Percentiles rank a stretch among this genome's conserved stretches.
phyloP scores from a whole-genome alignment of 2,329 filamentous ascomycete genomes.

The Ceratocystis harringtonii region DNA sequence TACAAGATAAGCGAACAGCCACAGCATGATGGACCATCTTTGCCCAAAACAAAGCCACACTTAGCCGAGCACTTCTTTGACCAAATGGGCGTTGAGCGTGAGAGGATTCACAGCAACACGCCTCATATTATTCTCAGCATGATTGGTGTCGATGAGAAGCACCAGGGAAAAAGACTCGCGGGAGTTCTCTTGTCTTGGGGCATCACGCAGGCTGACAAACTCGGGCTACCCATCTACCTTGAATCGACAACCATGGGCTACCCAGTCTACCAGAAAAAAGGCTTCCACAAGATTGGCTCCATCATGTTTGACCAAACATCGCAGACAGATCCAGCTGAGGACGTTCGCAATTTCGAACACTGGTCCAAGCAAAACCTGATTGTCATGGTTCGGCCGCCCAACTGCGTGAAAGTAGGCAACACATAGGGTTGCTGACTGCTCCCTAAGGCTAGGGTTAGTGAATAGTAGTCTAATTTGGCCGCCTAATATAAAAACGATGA shows the following conservation, averaged over 20 bases:
- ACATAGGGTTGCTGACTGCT: neutral
- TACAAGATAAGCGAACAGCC: constrained; percentile 5
- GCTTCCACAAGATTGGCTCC: constrained; percentile 9
- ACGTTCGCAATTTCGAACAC: constrained; percentile 5
- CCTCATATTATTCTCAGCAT: constrained; percentile 15
- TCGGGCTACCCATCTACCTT: constrained; percentile 12
- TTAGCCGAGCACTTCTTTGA: constrained; percentile 14
- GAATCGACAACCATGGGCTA: constrained; percentile 14
- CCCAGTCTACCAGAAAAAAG: constrained; percentile 13
- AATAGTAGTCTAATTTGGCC: too few species aligned
- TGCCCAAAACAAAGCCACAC: constrained; percentile 1
- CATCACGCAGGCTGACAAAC: constrained; percentile 12
- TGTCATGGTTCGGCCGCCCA: constrained; percentile 12
- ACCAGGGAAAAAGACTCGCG: constrained; percentile 10
- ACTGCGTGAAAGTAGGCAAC: neutral
- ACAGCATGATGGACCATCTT: neutral
- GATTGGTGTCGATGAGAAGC: constrained; percentile 9
- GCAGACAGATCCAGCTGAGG: neutral
- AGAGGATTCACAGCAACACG: constrained; percentile 12
- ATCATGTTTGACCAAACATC: constrained; percentile 13
- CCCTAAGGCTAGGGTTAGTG: too few species aligned
- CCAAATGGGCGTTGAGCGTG: constrained; percentile 11
- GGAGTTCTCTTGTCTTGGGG: constrained; percentile 14
- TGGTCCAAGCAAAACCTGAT: constrained; percentile 12
- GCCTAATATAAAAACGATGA: too few species aligned